Evolutionary conservation across 1,139 yeast species (phyloP).

Genomic region (Suhomyces guaymorum): DNA sequence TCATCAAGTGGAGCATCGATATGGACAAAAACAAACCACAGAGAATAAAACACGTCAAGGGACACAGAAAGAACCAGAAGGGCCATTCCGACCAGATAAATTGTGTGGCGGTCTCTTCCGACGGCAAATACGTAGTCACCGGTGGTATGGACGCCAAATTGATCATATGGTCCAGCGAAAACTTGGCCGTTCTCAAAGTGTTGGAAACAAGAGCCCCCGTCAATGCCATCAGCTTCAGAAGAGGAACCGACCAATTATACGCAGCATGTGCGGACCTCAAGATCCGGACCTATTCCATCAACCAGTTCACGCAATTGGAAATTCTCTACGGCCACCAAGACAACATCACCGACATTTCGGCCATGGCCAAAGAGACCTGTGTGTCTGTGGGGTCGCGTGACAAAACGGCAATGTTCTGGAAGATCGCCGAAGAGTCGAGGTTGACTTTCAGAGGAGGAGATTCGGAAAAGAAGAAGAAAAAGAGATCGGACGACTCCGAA

Average conservation of each 20-base stretch:
- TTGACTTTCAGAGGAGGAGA: conserved; percentile 94
- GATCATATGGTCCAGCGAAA: conserved; percentile 83
- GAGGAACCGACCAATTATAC: conserved; percentile 79
- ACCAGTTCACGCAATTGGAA: conserved; percentile 86
- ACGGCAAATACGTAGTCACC: conserved; percentile 84
- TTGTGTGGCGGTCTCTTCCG: conserved; percentile 81
- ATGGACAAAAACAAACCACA: conserved; percentile 43
- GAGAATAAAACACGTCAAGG: conserved; percentile 63
- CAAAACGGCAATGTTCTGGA: conserved; percentile 95
- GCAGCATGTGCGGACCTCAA: conserved; percentile 93
- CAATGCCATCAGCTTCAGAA: conserved; percentile 71
- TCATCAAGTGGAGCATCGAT: conserved; percentile 69
- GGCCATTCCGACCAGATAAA: conserved; percentile 79
- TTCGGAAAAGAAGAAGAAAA: conserved; percentile 44
- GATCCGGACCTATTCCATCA: conserved; percentile 81
- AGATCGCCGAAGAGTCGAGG: conserved; percentile 91
- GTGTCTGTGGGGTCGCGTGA: conserved; percentile 95
- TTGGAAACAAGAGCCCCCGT: conserved; percentile 77
- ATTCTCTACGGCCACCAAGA: conserved; percentile 96
- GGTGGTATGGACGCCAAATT: conserved; percentile 85
- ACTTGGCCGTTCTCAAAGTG: conserved; percentile 70
- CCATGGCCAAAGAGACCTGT: conserved; percentile 84
- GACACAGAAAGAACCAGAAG: conserved; percentile 57
- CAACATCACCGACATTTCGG: conserved; percentile 73
- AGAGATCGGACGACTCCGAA: conserved; percentile 30